These are phyloP conservation scores for Candida endomychidarum DNA, from an alignment of 805 yeast species.

Conservation along the genomic window DNA sequence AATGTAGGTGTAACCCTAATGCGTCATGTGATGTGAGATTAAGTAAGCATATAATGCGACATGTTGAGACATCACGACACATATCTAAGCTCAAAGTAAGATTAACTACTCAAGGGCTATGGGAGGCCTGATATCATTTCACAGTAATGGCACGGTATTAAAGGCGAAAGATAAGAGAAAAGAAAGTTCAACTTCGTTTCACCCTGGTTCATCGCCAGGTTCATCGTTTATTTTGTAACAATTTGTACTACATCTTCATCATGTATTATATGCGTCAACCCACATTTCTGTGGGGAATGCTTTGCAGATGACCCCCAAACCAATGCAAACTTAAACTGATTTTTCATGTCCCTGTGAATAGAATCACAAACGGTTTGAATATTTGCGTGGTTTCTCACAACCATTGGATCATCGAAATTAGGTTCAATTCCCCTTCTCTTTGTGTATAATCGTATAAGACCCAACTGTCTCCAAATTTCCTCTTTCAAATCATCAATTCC, in stretches of 20 bases:
- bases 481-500: slow-evolving; percentile 88
- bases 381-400: slow-evolving; percentile 75
- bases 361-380: slow-evolving; percentile 88
- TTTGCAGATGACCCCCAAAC: slow-evolving; percentile 97
- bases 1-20: too few relatives aligned
- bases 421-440: slow-evolving; percentile 84
- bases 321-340: slow-evolving; percentile 87
- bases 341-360: slow-evolving; percentile 88
- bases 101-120: too few relatives aligned
- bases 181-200: too few relatives aligned
- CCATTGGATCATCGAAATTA: slow-evolving; percentile 85
- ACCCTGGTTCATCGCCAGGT: too few relatives aligned
- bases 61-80: too few relatives aligned
- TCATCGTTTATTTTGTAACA: slow-evolving; percentile 81
- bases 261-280: slow-evolving; percentile 74
- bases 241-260: slow-evolving; percentile 95
- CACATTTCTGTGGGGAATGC: slow-evolving; percentile 96
- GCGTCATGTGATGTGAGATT: too few relatives aligned
- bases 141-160: too few relatives aligned
- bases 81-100: too few relatives aligned
- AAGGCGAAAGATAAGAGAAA: too few relatives aligned
- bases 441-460: slow-evolving; percentile 78
- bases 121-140: too few relatives aligned
- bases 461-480: slow-evolving; percentile 88
- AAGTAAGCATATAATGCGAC: too few relatives aligned